Percentiles rank a stretch among this genome's conserved stretches.
These are phyloP conservation scores for Thinopyrum obtusiflorum DNA, from an alignment of 202 grass and related monocot species.

Conservation along the genomic window DNA sequence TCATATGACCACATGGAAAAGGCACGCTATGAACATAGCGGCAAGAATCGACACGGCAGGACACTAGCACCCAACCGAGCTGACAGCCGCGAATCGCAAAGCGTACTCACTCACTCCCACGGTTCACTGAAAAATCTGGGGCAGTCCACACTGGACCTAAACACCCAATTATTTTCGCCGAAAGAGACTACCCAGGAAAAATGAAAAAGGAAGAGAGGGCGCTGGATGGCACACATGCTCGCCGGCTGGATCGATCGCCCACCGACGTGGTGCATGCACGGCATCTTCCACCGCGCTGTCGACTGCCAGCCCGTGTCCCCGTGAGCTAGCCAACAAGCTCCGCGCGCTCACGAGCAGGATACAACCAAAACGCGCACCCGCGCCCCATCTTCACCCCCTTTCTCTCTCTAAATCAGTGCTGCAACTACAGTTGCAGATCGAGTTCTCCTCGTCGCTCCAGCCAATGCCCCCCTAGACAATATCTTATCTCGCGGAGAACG, in stretches of 20 bases:
- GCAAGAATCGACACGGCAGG: neutral
- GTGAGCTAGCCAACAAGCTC: conserved; percentile 21
- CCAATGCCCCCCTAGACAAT: neutral
- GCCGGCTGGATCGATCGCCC: neutral
- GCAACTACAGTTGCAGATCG: neutral
- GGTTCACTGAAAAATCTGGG: neutral
- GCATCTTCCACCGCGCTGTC: conserved; percentile 14
- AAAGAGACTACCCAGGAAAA: neutral
- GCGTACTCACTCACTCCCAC: neutral
- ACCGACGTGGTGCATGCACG: conserved; percentile 22
- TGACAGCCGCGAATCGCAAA: neutral
- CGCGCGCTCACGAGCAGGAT: conserved; percentile 17
- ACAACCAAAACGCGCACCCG: conserved; percentile 14
- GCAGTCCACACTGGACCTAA: too few species aligned
- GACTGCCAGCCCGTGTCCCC: neutral
- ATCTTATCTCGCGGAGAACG: neutral
- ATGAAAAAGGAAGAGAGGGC: neutral
- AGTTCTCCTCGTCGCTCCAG: neutral
- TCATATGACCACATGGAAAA: neutral
- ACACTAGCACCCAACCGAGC: neutral
- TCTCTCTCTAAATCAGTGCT: neutral
- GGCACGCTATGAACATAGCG: neutral
- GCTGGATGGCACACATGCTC: neutral
- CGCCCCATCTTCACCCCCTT: neutral
- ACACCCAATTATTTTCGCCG: neutral